These are phyloP conservation scores for Sarcocystis neurona DNA, from an alignment of 169 alveolate genomes.

Conservation along the genomic window DNA sequence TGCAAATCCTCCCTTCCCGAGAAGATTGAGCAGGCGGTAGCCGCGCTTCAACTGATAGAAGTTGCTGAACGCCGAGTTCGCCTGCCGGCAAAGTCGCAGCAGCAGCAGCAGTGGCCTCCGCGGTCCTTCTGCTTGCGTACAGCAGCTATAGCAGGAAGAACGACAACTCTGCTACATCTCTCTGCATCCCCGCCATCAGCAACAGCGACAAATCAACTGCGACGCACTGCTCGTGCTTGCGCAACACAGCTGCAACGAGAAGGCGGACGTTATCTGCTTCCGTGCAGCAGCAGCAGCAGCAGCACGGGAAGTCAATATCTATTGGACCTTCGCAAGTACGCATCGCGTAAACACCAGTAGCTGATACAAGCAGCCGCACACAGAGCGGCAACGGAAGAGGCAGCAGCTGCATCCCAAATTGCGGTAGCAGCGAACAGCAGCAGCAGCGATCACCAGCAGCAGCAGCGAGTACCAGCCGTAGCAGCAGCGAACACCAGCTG, in stretches of 20 bases:
- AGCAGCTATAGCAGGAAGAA: neutral
- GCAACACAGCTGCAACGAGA: neutral
- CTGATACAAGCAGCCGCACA: no score
- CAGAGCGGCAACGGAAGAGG: no score
- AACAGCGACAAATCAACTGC: neutral
- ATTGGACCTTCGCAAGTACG: neutral
- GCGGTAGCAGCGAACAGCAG: no score
- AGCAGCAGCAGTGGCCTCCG: neutral
- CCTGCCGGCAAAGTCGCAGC: conserved; percentile 19
- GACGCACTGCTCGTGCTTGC: neutral
- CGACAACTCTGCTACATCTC: neutral
- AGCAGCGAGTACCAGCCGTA: no score
- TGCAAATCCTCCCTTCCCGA: conserved; percentile 91
- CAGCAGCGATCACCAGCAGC: no score
- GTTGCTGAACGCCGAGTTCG: conserved; percentile 43
- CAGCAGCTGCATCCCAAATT: no score
- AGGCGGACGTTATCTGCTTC: neutral
- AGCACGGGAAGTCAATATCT: neutral
- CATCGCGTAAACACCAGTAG: no score
- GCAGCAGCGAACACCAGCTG: no score
- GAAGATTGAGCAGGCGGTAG: conserved; percentile 81
- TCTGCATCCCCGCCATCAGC: neutral
- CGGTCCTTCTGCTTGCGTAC: neutral
- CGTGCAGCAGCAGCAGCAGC: neutral
- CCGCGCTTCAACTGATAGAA: conserved; percentile 55